Evolutionary conservation across 441 rosid genomes (phyloP).

Genomic region (Melastoma candidum): DNA sequence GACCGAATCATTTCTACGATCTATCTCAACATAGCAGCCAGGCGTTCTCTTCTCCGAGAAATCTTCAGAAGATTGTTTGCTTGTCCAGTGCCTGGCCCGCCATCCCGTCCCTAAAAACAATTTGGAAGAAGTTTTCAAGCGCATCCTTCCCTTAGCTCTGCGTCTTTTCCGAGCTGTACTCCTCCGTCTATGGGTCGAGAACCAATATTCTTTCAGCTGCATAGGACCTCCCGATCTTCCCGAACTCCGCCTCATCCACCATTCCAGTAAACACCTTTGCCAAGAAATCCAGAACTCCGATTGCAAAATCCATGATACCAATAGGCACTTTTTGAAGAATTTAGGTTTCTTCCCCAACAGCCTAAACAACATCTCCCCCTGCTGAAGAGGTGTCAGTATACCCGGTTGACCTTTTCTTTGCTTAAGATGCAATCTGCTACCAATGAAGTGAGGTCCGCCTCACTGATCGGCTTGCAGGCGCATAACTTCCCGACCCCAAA

Average conservation of each 20-base stretch:
- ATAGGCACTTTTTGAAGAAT: slow-evolving; percentile 86
- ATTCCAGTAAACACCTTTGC: slow-evolving; percentile 58
- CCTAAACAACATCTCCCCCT: slow-evolving; percentile 72
- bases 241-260: slow-evolving; percentile 93
- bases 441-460: too few relatives aligned
- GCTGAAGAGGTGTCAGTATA: slow-evolving; percentile 35
- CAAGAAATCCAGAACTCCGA: slow-evolving; percentile 56
- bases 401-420: too few relatives aligned
- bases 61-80: slow-evolving; percentile 43
- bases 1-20: too few relatives aligned
- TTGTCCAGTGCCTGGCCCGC: slow-evolving; percentile 86
- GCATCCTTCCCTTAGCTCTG: too few relatives aligned
- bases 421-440: too few relatives aligned
- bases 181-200: slow-evolving; percentile 55
- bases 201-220: slow-evolving; percentile 78
- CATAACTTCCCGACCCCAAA: too few relatives aligned
- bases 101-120: slow-evolving; percentile 79
- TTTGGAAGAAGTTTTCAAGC: slow-evolving; percentile 16
- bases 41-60: too few relatives aligned
- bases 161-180: slow-evolving; percentile 67
- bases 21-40: too few relatives aligned
- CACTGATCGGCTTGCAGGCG: too few relatives aligned
- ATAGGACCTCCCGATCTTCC: slow-evolving; percentile 88
- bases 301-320: slow-evolving; percentile 82
- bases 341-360: slow-evolving; percentile 66